Evolutionary conservation across 108 stramenopile species (phyloP), one percentile per base, ranked within the genome.

Genomic region (Nannochloropsis gaditana): DNA sequence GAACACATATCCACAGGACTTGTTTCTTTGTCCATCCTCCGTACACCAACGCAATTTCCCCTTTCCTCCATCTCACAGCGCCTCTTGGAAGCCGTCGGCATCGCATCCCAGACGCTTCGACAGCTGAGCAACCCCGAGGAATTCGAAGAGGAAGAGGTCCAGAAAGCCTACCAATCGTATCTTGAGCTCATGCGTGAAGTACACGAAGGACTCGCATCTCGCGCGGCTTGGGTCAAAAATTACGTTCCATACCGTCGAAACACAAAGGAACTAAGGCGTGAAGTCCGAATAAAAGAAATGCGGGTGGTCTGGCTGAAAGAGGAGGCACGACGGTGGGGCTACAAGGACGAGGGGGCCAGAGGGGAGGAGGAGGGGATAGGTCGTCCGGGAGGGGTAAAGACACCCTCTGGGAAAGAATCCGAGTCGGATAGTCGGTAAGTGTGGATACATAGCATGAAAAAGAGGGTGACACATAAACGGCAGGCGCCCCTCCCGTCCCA

Each of bases 141-240:
- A 73, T n/a, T 73, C 59, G 59, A 73, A 15, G 59, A 73, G n/a
- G 59, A 73, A 73, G n/a, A n/a, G 19, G 59, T 73, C 59, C 59
- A 73, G 59, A 73, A 73, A n/a, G 59, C 59, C 59, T 73, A 73
- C n/a, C 19, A 73, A 15, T 73, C 59, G 19, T 73, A 73, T 0
- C 59, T 73, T n/a, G 59, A 2, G 59, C 15, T 73, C 15, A 73
- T 73, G 59, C 59, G n/a, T n/a, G 59, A 73, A 73, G n/a, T 73
- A 15, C 59, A 73, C 59, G 59, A 73, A 73, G 59, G 59, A n/a
- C 59, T 73, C 8, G 59, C 59, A n/a, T 73, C 59, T n/a, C 59
- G 59, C 59, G 59, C 59, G 19, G 15, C 6, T 0, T 73, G 59
- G 59, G n/a, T 73, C n/a, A 73, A 73, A 6, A 15, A 73, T 73